Percentiles rank a stretch among this genome's conserved stretches.
phyloP scores from a whole-genome alignment of 2,329 filamentous ascomycete species.

The Phialemoniopsis sp. region DNA sequence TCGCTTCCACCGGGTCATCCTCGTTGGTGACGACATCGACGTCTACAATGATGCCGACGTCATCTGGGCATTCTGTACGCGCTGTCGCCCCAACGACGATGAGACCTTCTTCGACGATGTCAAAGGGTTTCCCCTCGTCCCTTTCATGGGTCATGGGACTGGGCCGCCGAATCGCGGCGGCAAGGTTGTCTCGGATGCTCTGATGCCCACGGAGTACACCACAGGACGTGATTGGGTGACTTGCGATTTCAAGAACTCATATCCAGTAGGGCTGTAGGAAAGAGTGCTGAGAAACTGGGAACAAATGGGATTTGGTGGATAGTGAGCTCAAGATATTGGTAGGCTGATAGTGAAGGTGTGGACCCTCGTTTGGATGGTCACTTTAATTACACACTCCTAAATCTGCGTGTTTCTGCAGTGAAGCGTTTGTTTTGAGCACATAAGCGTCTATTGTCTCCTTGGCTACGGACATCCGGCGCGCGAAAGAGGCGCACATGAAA shows the following conservation, averaged over 20 bases:
- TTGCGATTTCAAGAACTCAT: slow-evolving; percentile 23
- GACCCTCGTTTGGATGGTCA: too few species aligned
- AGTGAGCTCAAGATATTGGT: too few species aligned
- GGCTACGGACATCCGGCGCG: too few species aligned
- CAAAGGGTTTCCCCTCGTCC: slow-evolving; percentile 34
- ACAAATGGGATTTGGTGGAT: slow-evolving; percentile 22
- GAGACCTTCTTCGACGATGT: slow-evolving; percentile 40
- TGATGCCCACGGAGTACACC: slow-evolving; percentile 36
- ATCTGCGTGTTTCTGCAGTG: too few species aligned
- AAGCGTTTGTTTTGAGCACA: too few species aligned
- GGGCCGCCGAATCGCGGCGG: slow-evolving; percentile 25
- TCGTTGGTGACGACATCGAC: slow-evolving; percentile 45
- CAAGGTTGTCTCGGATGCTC: slow-evolving; percentile 39
- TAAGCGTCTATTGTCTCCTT: too few species aligned
- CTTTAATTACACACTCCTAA: too few species aligned
- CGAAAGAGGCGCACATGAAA: too few species aligned
- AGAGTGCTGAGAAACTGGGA: slow-evolving; percentile 29
- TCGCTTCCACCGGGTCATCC: slow-evolving; percentile 37
- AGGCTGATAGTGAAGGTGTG: too few species aligned
- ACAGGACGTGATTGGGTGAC: slow-evolving; percentile 21
- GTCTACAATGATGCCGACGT: slow-evolving; percentile 38
- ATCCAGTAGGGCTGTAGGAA: slow-evolving; percentile 31
- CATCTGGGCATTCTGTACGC: slow-evolving; percentile 42
- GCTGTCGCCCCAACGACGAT: slow-evolving; percentile 36
- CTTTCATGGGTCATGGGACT: slow-evolving; percentile 39